phyloP scores from a whole-genome alignment of 1,284 basidiomycete genomes.

The Uromyces viciae-fabae region DNA sequence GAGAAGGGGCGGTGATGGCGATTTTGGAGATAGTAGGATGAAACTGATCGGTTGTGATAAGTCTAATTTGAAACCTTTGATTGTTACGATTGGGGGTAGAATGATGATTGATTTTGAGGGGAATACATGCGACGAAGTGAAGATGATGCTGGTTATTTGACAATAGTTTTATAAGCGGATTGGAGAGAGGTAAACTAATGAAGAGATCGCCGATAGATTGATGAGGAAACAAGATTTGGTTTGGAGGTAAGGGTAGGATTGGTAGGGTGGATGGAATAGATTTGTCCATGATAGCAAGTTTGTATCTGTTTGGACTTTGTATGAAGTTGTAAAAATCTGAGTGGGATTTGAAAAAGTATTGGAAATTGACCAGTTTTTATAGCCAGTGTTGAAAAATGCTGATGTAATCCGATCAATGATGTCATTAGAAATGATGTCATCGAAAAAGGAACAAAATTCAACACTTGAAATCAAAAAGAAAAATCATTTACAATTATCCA shows the following conservation, averaged over 20 bases:
- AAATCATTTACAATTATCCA: too few relatives aligned
- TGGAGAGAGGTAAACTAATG: background rate
- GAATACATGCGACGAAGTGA: conserved; percentile 47
- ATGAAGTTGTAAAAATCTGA: too few relatives aligned
- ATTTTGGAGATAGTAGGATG: background rate
- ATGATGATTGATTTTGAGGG: conserved; percentile 38
- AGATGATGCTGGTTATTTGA: background rate
- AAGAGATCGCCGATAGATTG: conserved; percentile 5
- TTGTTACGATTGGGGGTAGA: background rate
- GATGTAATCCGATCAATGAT: too few relatives aligned
- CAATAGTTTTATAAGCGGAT: background rate
- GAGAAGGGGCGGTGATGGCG: background rate
- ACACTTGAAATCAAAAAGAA: too few relatives aligned
- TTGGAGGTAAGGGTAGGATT: background rate
- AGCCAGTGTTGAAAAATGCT: too few relatives aligned
- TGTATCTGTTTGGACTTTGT: too few relatives aligned
- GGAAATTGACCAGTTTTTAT: too few relatives aligned
- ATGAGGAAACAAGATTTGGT: conserved; percentile 23
- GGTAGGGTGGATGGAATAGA: background rate
- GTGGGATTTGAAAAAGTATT: too few relatives aligned
- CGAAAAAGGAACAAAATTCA: too few relatives aligned
- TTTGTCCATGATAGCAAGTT: too few relatives aligned
- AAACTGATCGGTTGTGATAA: background rate
- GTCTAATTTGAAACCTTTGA: background rate
- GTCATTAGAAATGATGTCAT: too few relatives aligned